phyloP scores from a whole-genome alignment of 2,329 filamentous ascomycete genomes.

The Aureobasidium sp. region DNA sequence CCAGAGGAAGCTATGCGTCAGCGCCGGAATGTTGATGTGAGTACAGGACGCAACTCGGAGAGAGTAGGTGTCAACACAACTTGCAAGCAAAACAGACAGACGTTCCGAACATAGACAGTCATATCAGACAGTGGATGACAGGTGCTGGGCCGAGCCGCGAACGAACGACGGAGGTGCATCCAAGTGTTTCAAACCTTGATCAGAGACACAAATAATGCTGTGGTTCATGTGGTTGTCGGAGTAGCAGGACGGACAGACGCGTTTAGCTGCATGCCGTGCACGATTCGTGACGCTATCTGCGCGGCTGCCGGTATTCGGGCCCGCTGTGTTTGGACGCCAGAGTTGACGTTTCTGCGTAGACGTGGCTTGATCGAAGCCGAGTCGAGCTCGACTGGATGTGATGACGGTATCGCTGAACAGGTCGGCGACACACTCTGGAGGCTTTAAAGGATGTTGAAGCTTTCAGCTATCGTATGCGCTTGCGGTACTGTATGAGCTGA shows the following conservation, averaged over 20 bases:
- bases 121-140: not conserved
- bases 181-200: not conserved
- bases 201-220: not conserved
- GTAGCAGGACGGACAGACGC: not conserved
- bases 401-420: not conserved
- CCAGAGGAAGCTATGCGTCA: not conserved
- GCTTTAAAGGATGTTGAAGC: not conserved
- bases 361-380: not conserved
- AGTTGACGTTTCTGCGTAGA: not conserved
- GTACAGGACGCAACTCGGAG: not conserved
- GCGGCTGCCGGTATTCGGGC: not conserved
- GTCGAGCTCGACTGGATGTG: not conserved
- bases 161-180: not conserved
- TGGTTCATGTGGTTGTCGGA: not conserved
- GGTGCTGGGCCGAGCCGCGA: conserved; percentile 5
- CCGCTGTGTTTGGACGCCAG: not conserved
- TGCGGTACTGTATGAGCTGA: not conserved
- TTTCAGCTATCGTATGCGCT: not conserved
- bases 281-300: not conserved
- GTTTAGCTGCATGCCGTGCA: not conserved
- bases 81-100: not conserved
- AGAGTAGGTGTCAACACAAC: not conserved
- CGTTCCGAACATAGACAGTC: not conserved
- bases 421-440: not conserved
- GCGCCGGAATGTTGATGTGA: not conserved